Evolutionary conservation across 208 protist genomes (phyloP), one percentile per base, ranked within the genome.

Genomic region (Phytomonas francai): DNA sequence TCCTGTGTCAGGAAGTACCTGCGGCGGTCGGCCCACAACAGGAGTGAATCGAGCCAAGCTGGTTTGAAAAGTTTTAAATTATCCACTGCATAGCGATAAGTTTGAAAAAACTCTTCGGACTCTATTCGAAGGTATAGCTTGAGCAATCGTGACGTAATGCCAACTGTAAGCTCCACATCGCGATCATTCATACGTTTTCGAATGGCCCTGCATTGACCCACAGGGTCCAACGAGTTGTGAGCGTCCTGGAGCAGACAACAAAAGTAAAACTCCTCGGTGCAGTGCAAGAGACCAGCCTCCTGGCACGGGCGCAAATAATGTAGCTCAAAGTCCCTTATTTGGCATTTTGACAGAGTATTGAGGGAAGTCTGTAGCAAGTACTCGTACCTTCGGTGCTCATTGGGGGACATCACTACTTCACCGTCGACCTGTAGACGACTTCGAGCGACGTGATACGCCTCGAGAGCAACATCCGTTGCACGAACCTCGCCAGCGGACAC

Each of bases 1-100:
- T 79, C 77, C 11, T 34, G 33, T 7, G 80, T 73, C 34, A 93
- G 77, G n/a, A 78, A 68, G 77, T 93, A 93, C 33, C 88, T 84
- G 25, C 85, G 85, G n/a, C 88, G 88, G 57, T 93, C 84, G 2
- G 88, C 88, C 84, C 88, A 93, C 27, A 91, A 71, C 9, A 93
- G 36, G 16, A 93, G 70, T 33, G 88, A 79, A 30, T 89, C 81
- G 0, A 88, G 76, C 85, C 88, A 93, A 32, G 78, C 63, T n/a
- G 56, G 25, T 7, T 77, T 77, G 22, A 65, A 36, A 51, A 83
- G 29, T 14, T 66, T 63, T 22, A 84, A 76, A 42, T 77, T 63
- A 22, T 78, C 33, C 42, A 77, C 80, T 19, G 83, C 87, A 39
- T 85, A 63, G n/a, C 64, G 63, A 71, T 93, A 93, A 16, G 84